Percentiles rank a stretch among this genome's conserved stretches.
phyloP scores from a whole-genome alignment of 176 grass and related monocot species.

The Elaeis guineensis region DNA sequence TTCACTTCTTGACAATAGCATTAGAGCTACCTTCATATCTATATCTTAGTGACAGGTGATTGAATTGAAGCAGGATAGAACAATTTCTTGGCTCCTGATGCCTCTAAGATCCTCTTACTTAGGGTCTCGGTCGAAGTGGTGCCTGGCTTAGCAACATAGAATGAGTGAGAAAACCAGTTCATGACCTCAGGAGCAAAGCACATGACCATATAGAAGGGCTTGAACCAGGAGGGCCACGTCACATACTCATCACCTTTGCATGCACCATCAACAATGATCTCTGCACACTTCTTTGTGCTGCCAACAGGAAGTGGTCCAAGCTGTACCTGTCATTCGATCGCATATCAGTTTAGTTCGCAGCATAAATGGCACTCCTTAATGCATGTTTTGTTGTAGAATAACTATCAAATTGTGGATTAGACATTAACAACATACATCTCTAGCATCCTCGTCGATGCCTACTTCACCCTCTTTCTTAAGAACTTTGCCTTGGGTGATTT shows the following conservation, averaged over 20 bases:
- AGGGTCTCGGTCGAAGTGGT: background rate
- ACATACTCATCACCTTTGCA: slow-evolving; percentile 29
- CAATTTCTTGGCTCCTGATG: too few relatives aligned
- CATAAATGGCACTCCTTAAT: too few relatives aligned
- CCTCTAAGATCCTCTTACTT: slow-evolving; percentile 1
- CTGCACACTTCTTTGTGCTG: slow-evolving; percentile 11
- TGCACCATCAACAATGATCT: slow-evolving; percentile 23
- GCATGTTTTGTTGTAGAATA: too few relatives aligned
- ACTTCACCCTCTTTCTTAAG: slow-evolving; percentile 26
- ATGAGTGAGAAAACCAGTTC: background rate
- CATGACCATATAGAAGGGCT: slow-evolving; percentile 11
- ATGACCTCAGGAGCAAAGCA: slow-evolving; percentile 26
- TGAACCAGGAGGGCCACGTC: slow-evolving; percentile 32
- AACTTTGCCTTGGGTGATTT: slow-evolving; percentile 36
- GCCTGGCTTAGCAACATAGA: slow-evolving; percentile 8
- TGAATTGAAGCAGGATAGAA: too few relatives aligned
- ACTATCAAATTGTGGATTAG: too few relatives aligned
- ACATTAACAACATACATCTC: slow-evolving; percentile 23
- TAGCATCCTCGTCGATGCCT: slow-evolving; percentile 12
- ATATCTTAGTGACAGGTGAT: too few relatives aligned
- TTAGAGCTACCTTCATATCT: too few relatives aligned
- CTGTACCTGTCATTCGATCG: slow-evolving; percentile 17
- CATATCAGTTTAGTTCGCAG: background rate
- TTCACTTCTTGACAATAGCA: too few relatives aligned
- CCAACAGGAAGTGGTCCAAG: slow-evolving; percentile 30